Percentiles rank a stretch among this genome's conserved stretches.
These are phyloP conservation scores for Geosmithia flava DNA, from an alignment of 2,329 filamentous ascomycete species.

Conservation along the genomic window DNA sequence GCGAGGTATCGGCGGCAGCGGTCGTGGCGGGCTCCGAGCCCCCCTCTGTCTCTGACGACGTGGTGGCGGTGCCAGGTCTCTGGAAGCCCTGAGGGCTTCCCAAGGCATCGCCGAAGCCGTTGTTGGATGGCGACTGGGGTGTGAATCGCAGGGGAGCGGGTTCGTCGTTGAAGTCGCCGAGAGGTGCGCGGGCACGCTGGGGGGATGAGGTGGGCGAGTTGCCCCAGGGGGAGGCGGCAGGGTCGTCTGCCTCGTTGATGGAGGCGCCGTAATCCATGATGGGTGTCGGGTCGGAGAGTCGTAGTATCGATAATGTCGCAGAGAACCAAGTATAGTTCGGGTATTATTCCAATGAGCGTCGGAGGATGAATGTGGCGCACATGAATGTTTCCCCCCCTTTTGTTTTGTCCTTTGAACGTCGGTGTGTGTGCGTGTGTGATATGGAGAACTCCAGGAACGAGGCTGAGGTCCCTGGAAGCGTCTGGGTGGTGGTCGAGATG, in stretches of 20 bases:
- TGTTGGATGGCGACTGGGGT: conserved; percentile 28
- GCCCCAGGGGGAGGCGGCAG: conserved; percentile 42
- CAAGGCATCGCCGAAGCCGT: conserved; percentile 25
- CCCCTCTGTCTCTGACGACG: conserved; percentile 28
- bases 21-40: conserved; percentile 21
- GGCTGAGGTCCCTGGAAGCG: not conserved
- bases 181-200: conserved; percentile 28
- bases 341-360: too few species aligned
- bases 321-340: too few species aligned
- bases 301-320: not conserved
- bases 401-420: too few species aligned
- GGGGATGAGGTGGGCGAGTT: conserved; percentile 39
- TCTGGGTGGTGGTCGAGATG: not conserved
- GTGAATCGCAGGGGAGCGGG: conserved; percentile 30
- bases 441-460: not conserved
- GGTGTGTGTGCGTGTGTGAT: too few species aligned
- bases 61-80: conserved; percentile 33
- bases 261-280: conserved; percentile 47
- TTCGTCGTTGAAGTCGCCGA: conserved; percentile 26
- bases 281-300: not conserved
- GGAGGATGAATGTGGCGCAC: too few species aligned
- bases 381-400: too few species aligned
- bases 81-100: conserved; percentile 25
- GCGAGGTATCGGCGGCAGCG: not conserved
- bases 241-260: conserved; percentile 41